These are phyloP conservation scores for Mycena crocata DNA, from an alignment of 768 basidiomycete genomes.

Conservation along the genomic window DNA sequence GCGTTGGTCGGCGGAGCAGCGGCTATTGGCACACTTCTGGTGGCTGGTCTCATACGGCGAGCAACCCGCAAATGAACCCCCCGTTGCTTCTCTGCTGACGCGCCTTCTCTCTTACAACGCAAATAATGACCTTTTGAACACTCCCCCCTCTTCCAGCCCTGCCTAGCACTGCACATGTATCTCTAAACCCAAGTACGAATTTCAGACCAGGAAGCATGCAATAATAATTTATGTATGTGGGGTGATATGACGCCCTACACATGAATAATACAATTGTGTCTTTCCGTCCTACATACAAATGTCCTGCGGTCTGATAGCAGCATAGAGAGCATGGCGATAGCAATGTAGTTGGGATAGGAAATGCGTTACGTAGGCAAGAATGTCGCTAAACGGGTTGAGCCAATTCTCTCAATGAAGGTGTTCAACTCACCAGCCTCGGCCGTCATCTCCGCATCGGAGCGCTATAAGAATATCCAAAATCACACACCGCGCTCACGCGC, in stretches of 20 bases:
- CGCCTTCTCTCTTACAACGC: slow-evolving; percentile 16
- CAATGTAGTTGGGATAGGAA: slow-evolving; percentile 10
- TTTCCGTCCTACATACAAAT: slow-evolving; percentile 25
- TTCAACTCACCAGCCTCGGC: slow-evolving; percentile 74
- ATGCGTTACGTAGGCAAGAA: slow-evolving; percentile 69
- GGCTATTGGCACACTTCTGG: slow-evolving; percentile 80
- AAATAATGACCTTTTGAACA: slow-evolving; percentile 23
- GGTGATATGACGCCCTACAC: slow-evolving; percentile 1
- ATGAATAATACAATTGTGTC: slow-evolving; percentile 27
- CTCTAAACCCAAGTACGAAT: slow-evolving; percentile 21
- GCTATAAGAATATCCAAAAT: slow-evolving; percentile 45
- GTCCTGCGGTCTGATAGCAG: slow-evolving; percentile 4
- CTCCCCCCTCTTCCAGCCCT: slow-evolving; percentile 28
- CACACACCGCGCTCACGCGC: slow-evolving; percentile 21
- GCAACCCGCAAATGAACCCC: slow-evolving; percentile 64
- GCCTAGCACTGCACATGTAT: slow-evolving; percentile 27
- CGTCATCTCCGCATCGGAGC: slow-evolving; percentile 69
- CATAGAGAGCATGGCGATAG: slow-evolving; percentile 23
- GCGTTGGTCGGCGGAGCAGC: slow-evolving; percentile 93
- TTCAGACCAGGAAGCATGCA: slow-evolving; percentile 20
- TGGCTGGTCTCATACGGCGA: slow-evolving; percentile 88
- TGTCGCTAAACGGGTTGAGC: slow-evolving; percentile 50
- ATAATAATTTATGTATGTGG: slow-evolving; percentile 27
- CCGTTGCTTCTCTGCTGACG: slow-evolving; percentile 26
- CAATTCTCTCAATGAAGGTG: background rate